Evolutionary conservation across 2,329 filamentous ascomycete species (phyloP).

Genomic region (Ophidiomyces ophidiicola): DNA sequence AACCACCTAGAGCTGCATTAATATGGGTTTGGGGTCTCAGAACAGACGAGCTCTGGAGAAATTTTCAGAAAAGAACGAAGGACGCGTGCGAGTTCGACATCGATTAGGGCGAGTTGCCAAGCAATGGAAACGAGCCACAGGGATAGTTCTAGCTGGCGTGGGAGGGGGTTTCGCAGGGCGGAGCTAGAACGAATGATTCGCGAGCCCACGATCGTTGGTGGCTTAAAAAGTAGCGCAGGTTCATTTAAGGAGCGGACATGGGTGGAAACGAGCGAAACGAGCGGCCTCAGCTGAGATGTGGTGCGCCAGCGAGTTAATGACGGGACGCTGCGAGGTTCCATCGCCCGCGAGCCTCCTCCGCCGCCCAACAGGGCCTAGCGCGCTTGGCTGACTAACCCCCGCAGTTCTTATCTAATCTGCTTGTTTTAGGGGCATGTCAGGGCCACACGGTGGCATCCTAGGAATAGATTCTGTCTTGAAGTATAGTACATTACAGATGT

Average conservation of each 20-base stretch:
- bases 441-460: not conserved
- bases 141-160: no score
- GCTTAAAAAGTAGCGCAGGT: no score
- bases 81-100: slow-evolving; percentile 4
- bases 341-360: slow-evolving; percentile 6
- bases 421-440: not conserved
- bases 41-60: not conserved
- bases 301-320: not conserved
- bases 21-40: not conserved
- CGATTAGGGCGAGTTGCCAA: slow-evolving; percentile 8
- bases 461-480: no score
- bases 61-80: slow-evolving; percentile 1
- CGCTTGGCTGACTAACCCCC: slow-evolving; percentile 1
- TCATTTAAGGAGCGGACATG: no score
- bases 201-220: no score
- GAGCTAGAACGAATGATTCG: no score
- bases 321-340: slow-evolving; percentile 1
- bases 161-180: no score
- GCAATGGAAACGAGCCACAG: slow-evolving; percentile 5
- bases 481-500: no score
- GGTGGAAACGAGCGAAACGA: slow-evolving; percentile 8
- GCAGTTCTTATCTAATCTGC: not conserved
- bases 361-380: slow-evolving; percentile 2
- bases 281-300: not conserved
- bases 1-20: not conserved